phyloP scores from a whole-genome alignment of 192 early-diverging fungal genomes.

The Podila minutissima region DNA sequence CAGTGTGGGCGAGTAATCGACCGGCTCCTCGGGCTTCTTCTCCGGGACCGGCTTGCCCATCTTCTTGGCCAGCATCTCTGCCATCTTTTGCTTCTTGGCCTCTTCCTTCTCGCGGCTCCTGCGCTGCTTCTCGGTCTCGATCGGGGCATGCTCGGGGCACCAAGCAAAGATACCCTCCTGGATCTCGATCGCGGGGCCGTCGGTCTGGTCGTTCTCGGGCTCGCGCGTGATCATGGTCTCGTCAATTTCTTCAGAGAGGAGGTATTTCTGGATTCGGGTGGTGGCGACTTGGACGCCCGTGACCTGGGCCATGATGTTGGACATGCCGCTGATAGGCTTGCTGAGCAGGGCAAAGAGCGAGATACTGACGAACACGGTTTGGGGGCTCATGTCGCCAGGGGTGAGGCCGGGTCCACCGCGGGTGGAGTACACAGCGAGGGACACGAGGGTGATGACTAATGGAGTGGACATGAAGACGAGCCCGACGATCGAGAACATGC shows the following conservation, averaged over 20 bases:
- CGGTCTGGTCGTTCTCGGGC: not conserved
- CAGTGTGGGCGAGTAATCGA: slow-evolving; percentile 13
- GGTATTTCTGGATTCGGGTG: slow-evolving; percentile 22
- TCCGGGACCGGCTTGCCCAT: slow-evolving; percentile 15
- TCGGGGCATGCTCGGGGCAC: not conserved
- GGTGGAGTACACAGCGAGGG: slow-evolving; percentile 19
- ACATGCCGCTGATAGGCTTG: slow-evolving; percentile 18
- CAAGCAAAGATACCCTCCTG: slow-evolving; percentile 15
- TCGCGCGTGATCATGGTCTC: slow-evolving; percentile 12
- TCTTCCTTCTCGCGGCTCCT: slow-evolving; percentile 18
- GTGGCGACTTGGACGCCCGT: slow-evolving; percentile 29
- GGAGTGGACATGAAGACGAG: slow-evolving; percentile 24
- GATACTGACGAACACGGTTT: slow-evolving; percentile 30
- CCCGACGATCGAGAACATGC: slow-evolving; percentile 1
- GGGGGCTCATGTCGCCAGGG: slow-evolving; percentile 26
- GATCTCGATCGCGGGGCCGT: slow-evolving; percentile 15
- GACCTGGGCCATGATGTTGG: slow-evolving; percentile 11
- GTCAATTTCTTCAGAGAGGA: slow-evolving; percentile 24
- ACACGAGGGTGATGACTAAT: slow-evolving; percentile 20
- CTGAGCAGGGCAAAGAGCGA: slow-evolving; percentile 8
- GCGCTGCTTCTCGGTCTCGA: slow-evolving; percentile 20
- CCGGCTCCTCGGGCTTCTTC: not conserved
- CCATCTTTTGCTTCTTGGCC: slow-evolving; percentile 3
- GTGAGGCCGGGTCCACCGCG: slow-evolving; percentile 13
- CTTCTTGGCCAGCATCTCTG: slow-evolving; percentile 3